phyloP scores from a whole-genome alignment of 345 rosid species.

The Murraya koenigii region DNA sequence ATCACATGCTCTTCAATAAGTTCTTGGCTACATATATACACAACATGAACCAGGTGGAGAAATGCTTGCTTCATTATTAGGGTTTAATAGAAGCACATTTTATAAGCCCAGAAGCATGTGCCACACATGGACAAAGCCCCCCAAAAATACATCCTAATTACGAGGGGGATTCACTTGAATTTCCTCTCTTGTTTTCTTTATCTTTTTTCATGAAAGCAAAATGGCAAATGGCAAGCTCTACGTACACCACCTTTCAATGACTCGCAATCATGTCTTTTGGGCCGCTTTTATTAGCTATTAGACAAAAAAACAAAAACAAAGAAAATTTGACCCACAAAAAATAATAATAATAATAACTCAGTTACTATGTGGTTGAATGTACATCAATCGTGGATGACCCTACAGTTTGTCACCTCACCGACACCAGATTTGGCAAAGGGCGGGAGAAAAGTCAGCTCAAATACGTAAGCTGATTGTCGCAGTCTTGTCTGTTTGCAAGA shows the following conservation, averaged over 20 bases:
- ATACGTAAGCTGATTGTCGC: neutral
- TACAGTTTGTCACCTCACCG: slow-evolving; percentile 5
- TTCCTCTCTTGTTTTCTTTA: neutral
- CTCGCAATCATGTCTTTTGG: too few species aligned
- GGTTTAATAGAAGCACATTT: neutral
- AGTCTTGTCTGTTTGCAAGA: neutral
- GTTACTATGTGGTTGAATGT: too few species aligned
- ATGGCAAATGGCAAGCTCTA: too few species aligned
- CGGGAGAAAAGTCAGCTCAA: neutral
- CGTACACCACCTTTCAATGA: too few species aligned
- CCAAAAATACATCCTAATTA: neutral
- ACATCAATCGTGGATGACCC: neutral
- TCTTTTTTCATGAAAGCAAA: too few species aligned
- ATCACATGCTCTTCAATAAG: slow-evolving; percentile 3
- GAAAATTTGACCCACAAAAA: neutral
- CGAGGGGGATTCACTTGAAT: neutral
- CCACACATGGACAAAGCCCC: slow-evolving; percentile 7
- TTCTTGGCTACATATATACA: neutral
- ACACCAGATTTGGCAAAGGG: neutral
- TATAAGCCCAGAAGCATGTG: slow-evolving; percentile 7
- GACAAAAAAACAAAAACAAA: neutral
- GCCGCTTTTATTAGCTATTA: neutral
- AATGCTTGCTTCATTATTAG: neutral
- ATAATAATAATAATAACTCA: too few species aligned
- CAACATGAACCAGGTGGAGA: neutral